These are phyloP conservation scores for Cryptococcus amylolentus DNA, from an alignment of 1,284 basidiomycete species.

Conservation along the genomic window DNA sequence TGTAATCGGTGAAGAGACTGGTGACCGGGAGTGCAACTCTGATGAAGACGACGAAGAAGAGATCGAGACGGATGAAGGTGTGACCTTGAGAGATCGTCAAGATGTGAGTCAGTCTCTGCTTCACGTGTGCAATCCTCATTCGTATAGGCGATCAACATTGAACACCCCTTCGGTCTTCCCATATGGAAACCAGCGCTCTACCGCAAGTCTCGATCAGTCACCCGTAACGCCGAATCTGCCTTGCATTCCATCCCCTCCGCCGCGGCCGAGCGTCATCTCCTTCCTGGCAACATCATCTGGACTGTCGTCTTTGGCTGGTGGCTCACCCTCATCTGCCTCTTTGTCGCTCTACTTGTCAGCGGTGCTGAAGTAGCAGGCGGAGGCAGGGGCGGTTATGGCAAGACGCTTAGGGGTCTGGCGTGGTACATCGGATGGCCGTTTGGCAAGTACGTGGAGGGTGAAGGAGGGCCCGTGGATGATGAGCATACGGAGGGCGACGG, in stretches of 20 bases:
- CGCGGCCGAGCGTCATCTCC: slow-evolving; percentile 81
- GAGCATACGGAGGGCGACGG: slow-evolving; percentile 13
- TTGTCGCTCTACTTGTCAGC: slow-evolving; percentile 67
- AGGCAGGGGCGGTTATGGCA: slow-evolving; percentile 80
- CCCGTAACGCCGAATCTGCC: slow-evolving; percentile 90
- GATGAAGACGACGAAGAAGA: slow-evolving; percentile 31
- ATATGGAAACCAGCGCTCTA: slow-evolving; percentile 99
- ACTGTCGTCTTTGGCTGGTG: slow-evolving; percentile 83
- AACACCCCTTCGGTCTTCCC: slow-evolving; percentile 97
- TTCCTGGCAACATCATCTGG: slow-evolving; percentile 94
- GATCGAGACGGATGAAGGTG: slow-evolving; percentile 59
- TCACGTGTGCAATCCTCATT: slow-evolving; percentile 4
- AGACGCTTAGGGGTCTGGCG: slow-evolving; percentile 84
- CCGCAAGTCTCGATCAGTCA: slow-evolving; percentile 95
- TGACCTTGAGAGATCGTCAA: slow-evolving; percentile 93
- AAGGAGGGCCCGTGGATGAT: slow-evolving; percentile 50
- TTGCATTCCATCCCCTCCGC: slow-evolving; percentile 89
- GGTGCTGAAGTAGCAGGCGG: slow-evolving; percentile 56
- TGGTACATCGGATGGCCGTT: slow-evolving; percentile 99
- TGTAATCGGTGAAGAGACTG: slow-evolving; percentile 29
- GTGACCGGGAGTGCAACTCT: slow-evolving; percentile 12
- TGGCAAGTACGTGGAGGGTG: slow-evolving; percentile 96
- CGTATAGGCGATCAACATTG: slow-evolving; percentile 77
- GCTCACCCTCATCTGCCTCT: slow-evolving; percentile 71
- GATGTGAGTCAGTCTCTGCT: slow-evolving; percentile 59